Base-by-base conservation (phyloP, 2,329 filamentous ascomycete species). In the Tricladium varicosporioides region DNA sequence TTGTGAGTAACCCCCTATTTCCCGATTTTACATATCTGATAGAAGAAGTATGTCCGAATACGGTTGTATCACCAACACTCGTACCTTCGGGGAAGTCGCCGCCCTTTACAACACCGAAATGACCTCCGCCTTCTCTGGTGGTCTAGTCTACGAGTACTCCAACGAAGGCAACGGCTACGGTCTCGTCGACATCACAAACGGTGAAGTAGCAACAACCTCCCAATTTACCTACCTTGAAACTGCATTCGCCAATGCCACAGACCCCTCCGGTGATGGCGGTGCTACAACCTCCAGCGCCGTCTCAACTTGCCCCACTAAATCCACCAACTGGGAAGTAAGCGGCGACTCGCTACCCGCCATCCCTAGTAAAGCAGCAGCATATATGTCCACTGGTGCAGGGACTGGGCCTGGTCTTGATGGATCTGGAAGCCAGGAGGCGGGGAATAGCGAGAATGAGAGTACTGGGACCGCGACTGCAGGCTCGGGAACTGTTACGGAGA, bases 91-190 rank as follows among this genome's bases (percentile, higher is more conserved):
- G 60, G 93, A 97, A 76, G 76, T 97, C 50, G 74, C 75, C 51
- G 81, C 92, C 43, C 80, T 99, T 57, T 97, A 97, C 86, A 83
- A 78, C 74, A 74, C 74, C 18, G 73, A 96, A 59, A 97, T 97
- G 93, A 91, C 88, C 2, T 65, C 73, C 15, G 91, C 96, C 68
- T 97, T 96, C 82, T 97, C 92, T 44, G 93, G 94, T 68, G 94
- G 93, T 72, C 83, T 99, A 36, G 89, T 97, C 73, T 99, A 97
- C 78, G 92, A 99, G 75, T 99, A 96, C 80, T 87, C 88, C 10
- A 77, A 89, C 69, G 91, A 94, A 75, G 80, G 81, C 60, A 91
- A 86, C 76, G 80, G 86, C 48, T 97, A 86, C 74, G 93, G 92
- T 62, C 61, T 70, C 19, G 67, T 70, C 22, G 60, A 60, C 16